Percentiles rank a stretch among this genome's conserved stretches.
Conservation (phyloP, 441 rosid genomes). For the Cnidoscolus chayamansa region DNA sequence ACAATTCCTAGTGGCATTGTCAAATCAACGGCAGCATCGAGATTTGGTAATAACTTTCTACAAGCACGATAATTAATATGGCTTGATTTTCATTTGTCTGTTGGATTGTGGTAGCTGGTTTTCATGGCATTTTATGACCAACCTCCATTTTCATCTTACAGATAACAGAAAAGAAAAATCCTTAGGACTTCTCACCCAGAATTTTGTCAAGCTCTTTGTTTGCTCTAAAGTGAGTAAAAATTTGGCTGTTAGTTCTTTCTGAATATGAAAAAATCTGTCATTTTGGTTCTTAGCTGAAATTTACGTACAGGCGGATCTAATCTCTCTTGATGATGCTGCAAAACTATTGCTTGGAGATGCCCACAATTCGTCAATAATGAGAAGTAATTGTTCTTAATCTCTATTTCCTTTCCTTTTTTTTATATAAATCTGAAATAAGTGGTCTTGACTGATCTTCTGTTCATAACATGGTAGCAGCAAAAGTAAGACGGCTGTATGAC, state of each 20-base stretch:
- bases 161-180: conserved; percentile 83
- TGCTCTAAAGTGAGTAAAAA: conserved; percentile 57
- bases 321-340: conserved; percentile 89
- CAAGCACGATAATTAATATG: not conserved
- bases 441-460: conserved; percentile 19
- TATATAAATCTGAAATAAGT: too few relatives aligned
- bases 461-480: conserved; percentile 45
- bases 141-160: conserved; percentile 28
- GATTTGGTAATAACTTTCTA: conserved; percentile 41
- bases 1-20: conserved; percentile 40
- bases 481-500: conserved; percentile 80
- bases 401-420: not conserved
- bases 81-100: not conserved
- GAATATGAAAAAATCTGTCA: conserved; percentile 1
- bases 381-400: conserved; percentile 48
- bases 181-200: conserved; percentile 74
- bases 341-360: conserved; percentile 75
- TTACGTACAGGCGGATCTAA: conserved; percentile 48
- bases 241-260: not conserved
- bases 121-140: not conserved
- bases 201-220: conserved; percentile 79
- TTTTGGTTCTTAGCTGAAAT: not conserved
- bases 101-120: not conserved
- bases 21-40: conserved; percentile 50
- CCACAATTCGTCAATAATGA: conserved; percentile 60